These are phyloP conservation scores for Diaporthe longicolla DNA, from an alignment of 2,329 filamentous ascomycete genomes.

Conservation along the genomic window DNA sequence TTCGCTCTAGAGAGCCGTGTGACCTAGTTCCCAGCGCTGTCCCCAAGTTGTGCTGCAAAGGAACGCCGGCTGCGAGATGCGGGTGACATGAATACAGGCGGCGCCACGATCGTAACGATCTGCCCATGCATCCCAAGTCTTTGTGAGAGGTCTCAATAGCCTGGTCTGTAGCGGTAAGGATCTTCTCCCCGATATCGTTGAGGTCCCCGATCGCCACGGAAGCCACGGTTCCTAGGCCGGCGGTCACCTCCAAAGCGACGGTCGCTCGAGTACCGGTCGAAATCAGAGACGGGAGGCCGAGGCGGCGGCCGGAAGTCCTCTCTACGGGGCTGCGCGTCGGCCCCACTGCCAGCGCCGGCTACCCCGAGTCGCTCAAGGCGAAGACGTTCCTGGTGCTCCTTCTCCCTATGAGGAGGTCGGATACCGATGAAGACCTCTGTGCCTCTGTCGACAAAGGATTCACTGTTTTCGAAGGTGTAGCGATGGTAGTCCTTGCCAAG, in stretches of 20 bases:
- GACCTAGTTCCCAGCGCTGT: neutral
- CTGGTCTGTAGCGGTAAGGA: conserved; percentile 42
- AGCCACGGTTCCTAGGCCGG: conserved; percentile 39
- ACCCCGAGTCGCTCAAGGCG: conserved; percentile 40
- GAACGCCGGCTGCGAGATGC: neutral
- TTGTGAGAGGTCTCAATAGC: conserved; percentile 12
- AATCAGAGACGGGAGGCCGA: conserved; percentile 35
- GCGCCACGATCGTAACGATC: neutral
- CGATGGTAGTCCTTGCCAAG: conserved; percentile 71
- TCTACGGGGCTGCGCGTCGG: conserved; percentile 35
- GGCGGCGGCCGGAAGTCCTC: conserved; percentile 35
- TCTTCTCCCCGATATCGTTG: conserved; percentile 41
- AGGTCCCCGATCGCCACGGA: conserved; percentile 38
- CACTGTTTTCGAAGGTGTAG: conserved; percentile 79
- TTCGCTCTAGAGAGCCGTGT: neutral
- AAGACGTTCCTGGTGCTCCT: conserved; percentile 49
- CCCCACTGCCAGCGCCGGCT: conserved; percentile 27
- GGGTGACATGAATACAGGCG: neutral
- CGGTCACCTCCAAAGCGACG: conserved; percentile 40
- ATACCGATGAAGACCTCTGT: conserved; percentile 78
- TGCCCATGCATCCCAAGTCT: neutral
- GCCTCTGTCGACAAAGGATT: conserved; percentile 78
- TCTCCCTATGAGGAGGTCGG: conserved; percentile 70
- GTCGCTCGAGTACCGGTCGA: conserved; percentile 38
- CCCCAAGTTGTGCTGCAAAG: neutral